Percentiles rank a stretch among this genome's conserved stretches.
Conservation (phyloP, 2,329 filamentous ascomycete species). For the Harringtonia aguacate region DNA sequence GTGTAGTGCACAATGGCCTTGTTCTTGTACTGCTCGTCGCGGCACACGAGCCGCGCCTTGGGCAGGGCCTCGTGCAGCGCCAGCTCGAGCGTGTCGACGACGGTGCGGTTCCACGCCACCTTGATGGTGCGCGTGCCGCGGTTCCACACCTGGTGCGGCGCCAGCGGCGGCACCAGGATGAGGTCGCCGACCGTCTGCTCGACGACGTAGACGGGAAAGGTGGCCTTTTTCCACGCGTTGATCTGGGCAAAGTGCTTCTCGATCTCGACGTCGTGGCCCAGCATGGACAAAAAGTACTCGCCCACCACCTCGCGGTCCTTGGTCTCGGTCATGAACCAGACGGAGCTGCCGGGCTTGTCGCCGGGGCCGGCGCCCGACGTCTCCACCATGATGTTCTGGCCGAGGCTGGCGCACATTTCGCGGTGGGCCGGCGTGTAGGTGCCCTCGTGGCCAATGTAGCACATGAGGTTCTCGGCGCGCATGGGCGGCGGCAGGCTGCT, state of each 20-base stretch:
- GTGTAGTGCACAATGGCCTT: constrained; percentile 92
- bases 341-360: constrained; percentile 75
- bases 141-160: constrained; percentile 98
- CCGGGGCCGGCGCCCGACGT: constrained; percentile 63
- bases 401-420: constrained; percentile 94
- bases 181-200: constrained; percentile 88
- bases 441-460: constrained; percentile 93
- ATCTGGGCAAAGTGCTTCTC: constrained; percentile 95
- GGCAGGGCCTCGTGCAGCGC: constrained; percentile 81
- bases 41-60: constrained; percentile 80
- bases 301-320: constrained; percentile 84
- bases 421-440: constrained; percentile 92
- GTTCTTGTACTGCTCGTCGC: constrained; percentile 98
- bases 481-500: constrained; percentile 77
- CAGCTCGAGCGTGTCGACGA: constrained; percentile 78
- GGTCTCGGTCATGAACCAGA: constrained; percentile 98
- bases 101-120: constrained; percentile 94
- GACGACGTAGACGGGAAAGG: constrained; percentile 85
- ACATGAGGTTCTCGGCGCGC: constrained; percentile 95
- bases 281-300: constrained; percentile 85
- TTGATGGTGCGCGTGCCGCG: constrained; percentile 93
- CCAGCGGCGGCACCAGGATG: constrained; percentile 83
- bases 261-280: constrained; percentile 94
- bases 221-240: constrained; percentile 89
- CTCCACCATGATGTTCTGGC: constrained; percentile 98